Evolutionary conservation across 176 grass and related monocot genomes (phyloP).

Genomic region (Musa itinerans): DNA sequence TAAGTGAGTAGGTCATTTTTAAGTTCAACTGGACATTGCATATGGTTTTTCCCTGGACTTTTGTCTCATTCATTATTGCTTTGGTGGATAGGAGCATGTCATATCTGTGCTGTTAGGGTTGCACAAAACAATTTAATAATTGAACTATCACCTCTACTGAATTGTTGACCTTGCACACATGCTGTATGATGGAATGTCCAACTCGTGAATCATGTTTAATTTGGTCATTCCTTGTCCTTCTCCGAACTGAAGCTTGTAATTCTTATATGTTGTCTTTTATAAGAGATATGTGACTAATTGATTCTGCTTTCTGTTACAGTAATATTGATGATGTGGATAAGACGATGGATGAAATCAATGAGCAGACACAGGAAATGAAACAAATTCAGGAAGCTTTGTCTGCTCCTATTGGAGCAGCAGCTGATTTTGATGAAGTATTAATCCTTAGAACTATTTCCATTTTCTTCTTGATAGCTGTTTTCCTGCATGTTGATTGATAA

Average conservation of each 20-base stretch:
- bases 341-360: conserved; percentile 2
- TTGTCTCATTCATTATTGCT: no score
- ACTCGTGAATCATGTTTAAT: no score
- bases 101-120: no score
- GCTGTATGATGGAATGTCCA: no score
- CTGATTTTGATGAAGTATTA: background rate
- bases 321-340: background rate
- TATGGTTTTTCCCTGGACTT: no score
- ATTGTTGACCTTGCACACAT: no score
- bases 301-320: background rate
- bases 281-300: background rate
- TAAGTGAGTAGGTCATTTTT: background rate
- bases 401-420: background rate
- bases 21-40: no score
- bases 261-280: background rate
- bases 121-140: no score
- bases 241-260: background rate
- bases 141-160: no score
- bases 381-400: conserved; percentile 7
- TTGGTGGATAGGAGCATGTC: no score
- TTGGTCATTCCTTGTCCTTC: no score
- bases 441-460: background rate
- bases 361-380: background rate
- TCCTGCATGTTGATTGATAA: background rate
- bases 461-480: background rate